Evolutionary conservation across 164 flowering plant species (phyloP).

Genomic region (Macadamia integrifolia): DNA sequence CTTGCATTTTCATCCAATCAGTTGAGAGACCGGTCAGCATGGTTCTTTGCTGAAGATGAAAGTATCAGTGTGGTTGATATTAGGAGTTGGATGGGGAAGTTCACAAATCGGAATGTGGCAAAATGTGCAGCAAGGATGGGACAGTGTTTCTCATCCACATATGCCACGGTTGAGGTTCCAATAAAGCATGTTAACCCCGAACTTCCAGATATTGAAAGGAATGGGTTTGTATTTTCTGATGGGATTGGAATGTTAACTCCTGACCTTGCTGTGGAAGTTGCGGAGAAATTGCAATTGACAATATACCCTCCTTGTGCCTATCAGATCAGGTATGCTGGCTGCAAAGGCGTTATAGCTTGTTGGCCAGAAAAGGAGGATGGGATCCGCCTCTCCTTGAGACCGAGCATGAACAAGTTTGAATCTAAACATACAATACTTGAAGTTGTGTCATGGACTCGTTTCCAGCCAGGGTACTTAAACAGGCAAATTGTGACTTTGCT

Average conservation of each 20-base stretch:
- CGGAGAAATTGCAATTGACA: conserved; percentile 54
- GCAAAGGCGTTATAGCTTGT: conserved; percentile 85
- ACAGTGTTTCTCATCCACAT: conserved; percentile 91
- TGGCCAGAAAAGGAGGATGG: conserved; percentile 69
- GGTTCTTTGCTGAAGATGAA: conserved; percentile 83
- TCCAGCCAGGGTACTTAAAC: conserved; percentile 92
- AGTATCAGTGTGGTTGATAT: conserved; percentile 29
- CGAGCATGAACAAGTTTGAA: conserved; percentile 79
- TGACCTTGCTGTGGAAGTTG: conserved; percentile 78
- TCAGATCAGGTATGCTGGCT: conserved; percentile 92
- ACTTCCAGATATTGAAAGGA: conserved; percentile 66
- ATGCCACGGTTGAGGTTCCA: conserved; percentile 82
- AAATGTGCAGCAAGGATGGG: conserved; percentile 99
- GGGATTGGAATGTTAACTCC: conserved; percentile 84
- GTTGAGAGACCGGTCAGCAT: conserved; percentile 84
- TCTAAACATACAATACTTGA: conserved; percentile 70
- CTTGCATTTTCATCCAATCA: conserved; percentile 91
- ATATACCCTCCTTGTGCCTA: conserved; percentile 67
- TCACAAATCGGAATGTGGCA: conserved; percentile 53
- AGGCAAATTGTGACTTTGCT: conserved; percentile 81
- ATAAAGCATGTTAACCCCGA: conserved; percentile 32
- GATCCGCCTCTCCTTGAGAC: conserved; percentile 51
- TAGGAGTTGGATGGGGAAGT: conserved; percentile 82
- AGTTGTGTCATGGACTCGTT: conserved; percentile 84
- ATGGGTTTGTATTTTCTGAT: conserved; percentile 75